phyloP scores from a whole-genome alignment of 768 basidiomycete genomes.

The Phaeotremella skinneri region DNA sequence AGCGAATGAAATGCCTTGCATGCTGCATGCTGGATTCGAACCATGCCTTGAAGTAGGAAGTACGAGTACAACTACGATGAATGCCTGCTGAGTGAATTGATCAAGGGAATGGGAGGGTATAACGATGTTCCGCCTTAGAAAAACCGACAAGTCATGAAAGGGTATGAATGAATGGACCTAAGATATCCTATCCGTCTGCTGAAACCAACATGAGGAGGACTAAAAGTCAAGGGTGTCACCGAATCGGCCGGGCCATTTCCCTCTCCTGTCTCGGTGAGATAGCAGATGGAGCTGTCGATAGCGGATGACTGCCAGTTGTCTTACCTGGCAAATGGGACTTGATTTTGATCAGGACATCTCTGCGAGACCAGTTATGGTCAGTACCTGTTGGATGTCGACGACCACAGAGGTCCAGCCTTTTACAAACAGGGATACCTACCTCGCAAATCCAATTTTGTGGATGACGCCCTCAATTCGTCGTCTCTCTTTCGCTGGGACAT shows the following conservation, averaged over 20 bases:
- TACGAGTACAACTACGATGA: not conserved
- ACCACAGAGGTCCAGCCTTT: not conserved
- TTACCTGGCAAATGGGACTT: constrained; percentile 9
- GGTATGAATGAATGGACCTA: not conserved
- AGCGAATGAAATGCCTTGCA: not conserved
- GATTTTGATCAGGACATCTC: constrained; percentile 30
- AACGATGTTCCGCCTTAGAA: not conserved
- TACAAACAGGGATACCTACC: constrained; percentile 18
- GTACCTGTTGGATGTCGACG: not conserved
- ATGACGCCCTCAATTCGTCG: constrained; percentile 36
- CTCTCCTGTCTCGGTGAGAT: constrained; percentile 11
- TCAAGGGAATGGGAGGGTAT: not conserved
- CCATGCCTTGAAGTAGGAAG: too few species aligned
- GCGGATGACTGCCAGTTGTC: not conserved
- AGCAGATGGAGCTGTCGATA: not conserved
- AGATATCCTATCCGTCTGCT: too few species aligned
- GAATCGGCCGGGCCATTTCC: constrained; percentile 19
- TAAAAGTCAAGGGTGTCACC: constrained; percentile 3
- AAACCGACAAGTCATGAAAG: not conserved
- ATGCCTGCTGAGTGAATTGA: not conserved
- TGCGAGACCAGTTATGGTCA: not conserved
- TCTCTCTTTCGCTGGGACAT: constrained; percentile 27
- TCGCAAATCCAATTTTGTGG: constrained; percentile 42
- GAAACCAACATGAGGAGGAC: not conserved
- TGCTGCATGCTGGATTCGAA: not conserved